phyloP scores from a whole-genome alignment of 306 rosid genomes.

The Amphicarpaea edgeworthii region DNA sequence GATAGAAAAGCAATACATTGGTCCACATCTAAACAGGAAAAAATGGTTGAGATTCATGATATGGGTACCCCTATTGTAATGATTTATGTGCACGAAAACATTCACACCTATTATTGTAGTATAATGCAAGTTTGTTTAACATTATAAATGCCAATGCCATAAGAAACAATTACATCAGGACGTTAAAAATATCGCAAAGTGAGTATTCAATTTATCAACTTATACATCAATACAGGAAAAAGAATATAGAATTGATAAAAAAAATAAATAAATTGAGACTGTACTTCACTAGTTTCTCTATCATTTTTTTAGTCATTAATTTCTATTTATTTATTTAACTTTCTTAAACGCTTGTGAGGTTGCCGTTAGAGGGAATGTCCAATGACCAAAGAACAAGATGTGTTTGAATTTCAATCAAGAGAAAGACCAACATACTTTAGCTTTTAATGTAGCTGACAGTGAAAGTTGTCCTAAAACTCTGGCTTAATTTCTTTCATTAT shows the following conservation, averaged over 20 bases:
- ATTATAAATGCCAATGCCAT: neutral
- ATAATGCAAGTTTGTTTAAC: neutral
- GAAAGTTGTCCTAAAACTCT: neutral
- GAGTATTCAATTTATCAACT: neutral
- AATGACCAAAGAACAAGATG: neutral
- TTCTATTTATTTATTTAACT: neutral
- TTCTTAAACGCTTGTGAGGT: neutral
- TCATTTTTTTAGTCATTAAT: neutral
- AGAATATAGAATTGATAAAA: too few species aligned
- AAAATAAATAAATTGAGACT: neutral
- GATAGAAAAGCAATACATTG: neutral
- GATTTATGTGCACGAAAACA: constrained; percentile 30
- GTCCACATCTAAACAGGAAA: neutral
- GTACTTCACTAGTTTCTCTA: neutral
- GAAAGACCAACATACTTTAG: neutral
- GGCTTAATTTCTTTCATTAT: neutral
- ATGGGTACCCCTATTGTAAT: neutral
- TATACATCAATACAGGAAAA: constrained; percentile 20
- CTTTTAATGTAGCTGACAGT: neutral
- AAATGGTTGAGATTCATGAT: constrained; percentile 18
- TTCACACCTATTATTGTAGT: neutral
- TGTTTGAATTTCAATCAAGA: constrained; percentile 16
- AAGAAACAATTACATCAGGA: neutral
- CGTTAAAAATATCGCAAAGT: neutral
- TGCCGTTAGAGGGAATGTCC: neutral